Percentiles rank a stretch among this genome's conserved stretches.
Evolutionary conservation across 805 yeast species (phyloP).

Genomic region (Kregervanrija fluxuum): DNA sequence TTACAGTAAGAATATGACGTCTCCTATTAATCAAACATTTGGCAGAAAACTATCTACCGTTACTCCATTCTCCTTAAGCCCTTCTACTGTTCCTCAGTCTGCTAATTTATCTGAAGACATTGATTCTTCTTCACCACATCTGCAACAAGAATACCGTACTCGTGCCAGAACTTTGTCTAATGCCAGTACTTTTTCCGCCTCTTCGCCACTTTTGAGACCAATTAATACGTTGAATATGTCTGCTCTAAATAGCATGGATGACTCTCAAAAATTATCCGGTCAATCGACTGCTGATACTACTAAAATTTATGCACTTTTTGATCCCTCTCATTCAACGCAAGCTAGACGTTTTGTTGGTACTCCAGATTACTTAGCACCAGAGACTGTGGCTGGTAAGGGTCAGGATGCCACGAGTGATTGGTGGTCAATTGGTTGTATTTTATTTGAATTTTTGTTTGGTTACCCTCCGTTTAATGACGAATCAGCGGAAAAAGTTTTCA

Average conservation of each 20-base stretch:
- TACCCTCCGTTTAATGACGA: slow-evolving; percentile 90
- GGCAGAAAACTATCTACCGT: slow-evolving; percentile 6
- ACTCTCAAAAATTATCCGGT: background rate
- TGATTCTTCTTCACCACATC: background rate
- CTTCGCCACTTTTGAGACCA: slow-evolving; percentile 43
- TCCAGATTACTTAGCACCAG: slow-evolving; percentile 97
- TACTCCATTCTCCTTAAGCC: slow-evolving; percentile 23
- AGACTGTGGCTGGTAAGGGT: slow-evolving; percentile 76
- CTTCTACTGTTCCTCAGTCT: slow-evolving; percentile 2
- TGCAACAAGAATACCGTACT: slow-evolving; percentile 11
- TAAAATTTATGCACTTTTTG: slow-evolving; percentile 55
- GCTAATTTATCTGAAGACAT: background rate
- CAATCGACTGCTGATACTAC: slow-evolving; percentile 17
- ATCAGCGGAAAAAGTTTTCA: slow-evolving; percentile 74
- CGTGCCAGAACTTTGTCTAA: slow-evolving; percentile 24
- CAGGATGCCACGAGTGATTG: slow-evolving; percentile 89
- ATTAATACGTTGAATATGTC: slow-evolving; percentile 41
- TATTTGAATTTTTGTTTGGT: slow-evolving; percentile 88
- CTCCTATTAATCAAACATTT: background rate
- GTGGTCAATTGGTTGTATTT: slow-evolving; percentile 98
- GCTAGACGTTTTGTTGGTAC: slow-evolving; percentile 83
- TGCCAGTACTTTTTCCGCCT: slow-evolving; percentile 34
- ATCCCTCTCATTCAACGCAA: slow-evolving; percentile 46
- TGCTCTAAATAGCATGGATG: slow-evolving; percentile 1
- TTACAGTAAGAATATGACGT: too few relatives aligned